A percentile compares a stretch with the other conserved stretches of the same genome.
Evolutionary conservation across 305 asterid species (phyloP).

Genomic region (Solanum hybrid): DNA sequence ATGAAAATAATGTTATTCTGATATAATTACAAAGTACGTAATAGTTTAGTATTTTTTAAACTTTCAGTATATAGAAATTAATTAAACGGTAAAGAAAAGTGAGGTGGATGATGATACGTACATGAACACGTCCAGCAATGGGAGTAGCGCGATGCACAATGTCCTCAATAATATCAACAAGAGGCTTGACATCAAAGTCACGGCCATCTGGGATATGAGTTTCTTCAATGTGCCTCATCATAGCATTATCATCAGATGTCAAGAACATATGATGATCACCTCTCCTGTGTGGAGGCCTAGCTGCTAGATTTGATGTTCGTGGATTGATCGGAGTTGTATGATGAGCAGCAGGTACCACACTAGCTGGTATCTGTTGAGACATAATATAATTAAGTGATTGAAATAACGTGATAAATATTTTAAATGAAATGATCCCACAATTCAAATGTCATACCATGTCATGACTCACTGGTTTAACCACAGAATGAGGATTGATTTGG

Average conservation of each 20-base stretch:
- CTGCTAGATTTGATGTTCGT: neutral
- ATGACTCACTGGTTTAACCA: neutral
- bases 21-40: neutral
- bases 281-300: conserved; percentile 13
- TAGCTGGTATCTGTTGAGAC: neutral
- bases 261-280: conserved; percentile 36
- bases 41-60: neutral
- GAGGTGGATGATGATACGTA: neutral
- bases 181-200: conserved; percentile 47
- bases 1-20: neutral
- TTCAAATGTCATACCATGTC: neutral
- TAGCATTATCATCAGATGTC: conserved; percentile 45
- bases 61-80: neutral
- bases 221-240: conserved; percentile 51
- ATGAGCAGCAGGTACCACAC: neutral
- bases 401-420: neutral
- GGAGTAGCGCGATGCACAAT: conserved; percentile 45
- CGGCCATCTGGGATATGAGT: conserved; percentile 61
- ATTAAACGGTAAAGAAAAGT: neutral
- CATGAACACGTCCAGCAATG: conserved; percentile 13
- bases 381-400: neutral
- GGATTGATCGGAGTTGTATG: neutral
- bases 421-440: neutral
- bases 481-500: neutral
- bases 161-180: conserved; percentile 61